A percentile compares a stretch with the other conserved stretches of the same genome.
Conservation (phyloP, 495 filamentous ascomycete species). For the Hypoxylon fragiforme region DNA sequence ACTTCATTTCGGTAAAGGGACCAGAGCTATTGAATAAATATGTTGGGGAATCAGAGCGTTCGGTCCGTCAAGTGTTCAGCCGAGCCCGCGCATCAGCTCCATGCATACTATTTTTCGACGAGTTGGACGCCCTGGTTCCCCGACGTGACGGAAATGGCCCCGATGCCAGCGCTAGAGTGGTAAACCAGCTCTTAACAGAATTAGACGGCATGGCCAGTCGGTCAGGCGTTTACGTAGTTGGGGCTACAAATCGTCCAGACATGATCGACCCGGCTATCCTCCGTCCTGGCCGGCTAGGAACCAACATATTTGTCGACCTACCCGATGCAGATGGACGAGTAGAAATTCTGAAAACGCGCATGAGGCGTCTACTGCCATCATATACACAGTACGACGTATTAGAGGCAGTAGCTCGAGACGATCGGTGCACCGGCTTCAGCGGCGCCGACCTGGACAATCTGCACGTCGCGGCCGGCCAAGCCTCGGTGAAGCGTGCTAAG, state of each 20-base stretch:
- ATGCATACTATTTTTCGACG: constrained; percentile 97
- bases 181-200: constrained; percentile 96
- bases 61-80: constrained; percentile 89
- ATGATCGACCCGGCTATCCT: constrained; percentile 97
- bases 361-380: constrained; percentile 48
- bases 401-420: constrained; percentile 63
- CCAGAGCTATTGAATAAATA: constrained; percentile 94
- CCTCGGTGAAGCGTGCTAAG: constrained; percentile 64
- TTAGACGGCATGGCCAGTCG: constrained; percentile 84
- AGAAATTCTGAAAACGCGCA: constrained; percentile 74
- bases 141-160: constrained; percentile 77
- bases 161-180: constrained; percentile 84
- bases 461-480: constrained; percentile 74
- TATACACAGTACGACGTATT: constrained; percentile 48
- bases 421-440: constrained; percentile 77
- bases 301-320: constrained; percentile 85
- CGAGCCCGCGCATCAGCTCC: constrained; percentile 84
- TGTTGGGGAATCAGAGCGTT: constrained; percentile 91
- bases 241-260: constrained; percentile 92
- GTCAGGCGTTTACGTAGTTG: constrained; percentile 89
- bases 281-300: constrained; percentile 87
- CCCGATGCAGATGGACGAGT: constrained; percentile 77
- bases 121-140: constrained; percentile 90
- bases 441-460: constrained; percentile 87
- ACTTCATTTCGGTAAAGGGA: constrained; percentile 98